A percentile compares a stretch with the other conserved stretches of the same genome.
phyloP scores from a whole-genome alignment of 2,329 filamentous ascomycete genomes.

The Polytolypa hystricis region DNA sequence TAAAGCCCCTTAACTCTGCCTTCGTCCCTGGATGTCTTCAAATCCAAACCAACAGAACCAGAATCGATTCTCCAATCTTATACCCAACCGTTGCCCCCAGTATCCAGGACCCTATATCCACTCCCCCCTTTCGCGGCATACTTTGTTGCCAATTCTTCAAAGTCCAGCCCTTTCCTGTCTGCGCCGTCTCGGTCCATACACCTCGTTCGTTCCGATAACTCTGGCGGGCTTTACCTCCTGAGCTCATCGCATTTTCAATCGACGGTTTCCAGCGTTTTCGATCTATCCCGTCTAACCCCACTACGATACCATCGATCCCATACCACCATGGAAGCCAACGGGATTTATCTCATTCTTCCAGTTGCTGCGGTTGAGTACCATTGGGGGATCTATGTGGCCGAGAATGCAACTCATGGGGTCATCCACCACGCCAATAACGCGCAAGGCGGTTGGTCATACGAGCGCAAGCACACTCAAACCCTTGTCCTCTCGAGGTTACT shows the following conservation, averaged over 20 bases:
- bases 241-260: too few species aligned
- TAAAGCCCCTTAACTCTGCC: too few species aligned
- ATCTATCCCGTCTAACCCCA: not conserved
- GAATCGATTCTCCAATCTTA: too few species aligned
- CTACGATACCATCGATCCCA: not conserved
- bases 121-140: too few species aligned
- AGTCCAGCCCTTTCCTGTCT: too few species aligned
- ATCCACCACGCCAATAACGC: constrained; percentile 5
- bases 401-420: not conserved
- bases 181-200: too few species aligned
- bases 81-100: too few species aligned
- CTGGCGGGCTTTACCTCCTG: too few species aligned
- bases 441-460: constrained; percentile 1
- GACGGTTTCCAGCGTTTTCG: not conserved
- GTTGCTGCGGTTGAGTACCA: constrained; percentile 1
- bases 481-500: not conserved
- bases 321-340: constrained; percentile 3
- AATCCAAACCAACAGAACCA: too few species aligned
- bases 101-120: too few species aligned
- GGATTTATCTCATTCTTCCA: constrained; percentile 1
- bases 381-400: constrained; percentile 1
- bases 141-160: not conserved
- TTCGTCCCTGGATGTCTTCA: too few species aligned
- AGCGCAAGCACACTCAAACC: constrained; percentile 1
- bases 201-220: too few species aligned